phyloP scores from a whole-genome alignment of 768 basidiomycete species.

The Gloeophyllum trabeum region DNA sequence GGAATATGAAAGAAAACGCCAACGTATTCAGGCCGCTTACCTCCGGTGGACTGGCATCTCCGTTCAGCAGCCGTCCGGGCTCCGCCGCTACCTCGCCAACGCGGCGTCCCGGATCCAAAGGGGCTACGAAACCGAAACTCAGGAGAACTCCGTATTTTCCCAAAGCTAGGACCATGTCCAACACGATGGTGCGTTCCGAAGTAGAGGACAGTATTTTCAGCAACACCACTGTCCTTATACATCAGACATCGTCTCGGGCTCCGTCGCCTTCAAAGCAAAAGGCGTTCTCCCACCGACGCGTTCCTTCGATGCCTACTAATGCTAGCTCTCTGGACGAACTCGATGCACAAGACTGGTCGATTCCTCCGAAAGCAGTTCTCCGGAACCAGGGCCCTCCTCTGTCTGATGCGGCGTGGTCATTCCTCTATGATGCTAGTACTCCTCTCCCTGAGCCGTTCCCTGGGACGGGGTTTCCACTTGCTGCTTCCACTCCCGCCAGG shows the following conservation, averaged over 20 bases:
- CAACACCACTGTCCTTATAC: no score
- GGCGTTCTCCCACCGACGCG: no score
- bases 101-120: not conserved
- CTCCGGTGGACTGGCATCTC: not conserved
- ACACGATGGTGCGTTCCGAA: no score
- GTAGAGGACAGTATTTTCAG: no score
- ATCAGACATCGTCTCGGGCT: slow-evolving; percentile 55
- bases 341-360: not conserved
- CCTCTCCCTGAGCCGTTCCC: not conserved
- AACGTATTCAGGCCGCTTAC: no score
- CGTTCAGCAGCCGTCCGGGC: not conserved
- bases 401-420: not conserved
- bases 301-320: no score
- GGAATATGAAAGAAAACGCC: not conserved
- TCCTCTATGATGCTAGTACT: not conserved
- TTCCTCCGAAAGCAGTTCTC: not conserved
- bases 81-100: not conserved
- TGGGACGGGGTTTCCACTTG: not conserved
- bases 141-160: no score
- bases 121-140: not conserved
- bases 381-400: not conserved
- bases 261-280: no score
- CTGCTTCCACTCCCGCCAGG: not conserved
- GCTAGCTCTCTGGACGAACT: not conserved
- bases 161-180: no score